These are phyloP conservation scores for Cichorium intybus DNA, from an alignment of 140 eudicot species.

Conservation along the genomic window DNA sequence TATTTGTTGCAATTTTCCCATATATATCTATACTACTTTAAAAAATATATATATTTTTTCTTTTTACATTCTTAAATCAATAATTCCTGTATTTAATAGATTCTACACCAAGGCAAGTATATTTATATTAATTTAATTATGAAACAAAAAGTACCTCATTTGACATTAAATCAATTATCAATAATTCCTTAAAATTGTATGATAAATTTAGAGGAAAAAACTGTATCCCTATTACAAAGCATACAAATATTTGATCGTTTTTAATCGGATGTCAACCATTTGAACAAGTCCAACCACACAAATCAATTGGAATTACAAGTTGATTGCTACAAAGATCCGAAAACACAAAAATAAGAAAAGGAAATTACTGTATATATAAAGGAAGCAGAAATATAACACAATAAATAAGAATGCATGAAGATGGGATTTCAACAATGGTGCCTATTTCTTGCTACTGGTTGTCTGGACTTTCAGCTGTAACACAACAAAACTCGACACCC, in stretches of 20 bases:
- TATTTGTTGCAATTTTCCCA: no score
- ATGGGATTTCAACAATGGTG: constrained; percentile 8
- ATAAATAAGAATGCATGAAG: not conserved
- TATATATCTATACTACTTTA: no score
- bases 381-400: not conserved
- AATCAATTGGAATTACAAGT: not conserved
- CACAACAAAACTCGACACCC: not conserved
- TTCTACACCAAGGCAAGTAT: not conserved
- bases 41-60: not conserved
- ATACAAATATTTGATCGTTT: no score
- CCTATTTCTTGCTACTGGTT: not conserved
- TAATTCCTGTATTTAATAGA: not conserved
- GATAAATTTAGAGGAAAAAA: no score
- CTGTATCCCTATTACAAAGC: no score
- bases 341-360: not conserved
- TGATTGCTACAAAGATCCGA: not conserved
- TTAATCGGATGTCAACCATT: not conserved
- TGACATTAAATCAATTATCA: not conserved
- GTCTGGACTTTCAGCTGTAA: not conserved
- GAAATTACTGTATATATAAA: not conserved
- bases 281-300: not conserved
- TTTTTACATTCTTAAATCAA: no score
- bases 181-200: no score
- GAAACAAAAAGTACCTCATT: not conserved
- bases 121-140: no score